These are phyloP conservation scores for Vigna angularis DNA, from an alignment of 306 rosid species.

Conservation along the genomic window DNA sequence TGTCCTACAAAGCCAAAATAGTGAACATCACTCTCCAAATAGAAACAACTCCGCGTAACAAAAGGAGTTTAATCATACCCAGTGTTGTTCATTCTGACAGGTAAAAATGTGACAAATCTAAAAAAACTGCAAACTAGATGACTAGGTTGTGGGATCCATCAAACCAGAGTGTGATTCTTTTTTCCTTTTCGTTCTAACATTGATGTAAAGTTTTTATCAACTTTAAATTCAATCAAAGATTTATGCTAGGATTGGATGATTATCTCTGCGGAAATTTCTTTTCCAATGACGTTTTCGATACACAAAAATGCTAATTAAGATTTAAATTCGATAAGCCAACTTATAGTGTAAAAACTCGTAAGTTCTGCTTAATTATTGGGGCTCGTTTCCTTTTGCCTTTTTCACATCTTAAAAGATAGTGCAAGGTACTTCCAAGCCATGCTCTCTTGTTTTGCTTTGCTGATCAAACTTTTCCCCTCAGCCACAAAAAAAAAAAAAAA, in stretches of 20 bases:
- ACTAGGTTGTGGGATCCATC: slow-evolving; percentile 35
- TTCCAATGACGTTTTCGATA: too few species aligned
- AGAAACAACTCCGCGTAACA: slow-evolving; percentile 10
- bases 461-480: slow-evolving; percentile 4
- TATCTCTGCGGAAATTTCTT: too few species aligned
- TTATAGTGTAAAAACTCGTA: neutral
- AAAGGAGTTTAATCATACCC: slow-evolving; percentile 21
- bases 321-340: too few species aligned
- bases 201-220: too few species aligned
- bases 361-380: slow-evolving; percentile 22
- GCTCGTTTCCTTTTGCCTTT: slow-evolving; percentile 37
- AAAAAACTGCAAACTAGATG: slow-evolving; percentile 1
- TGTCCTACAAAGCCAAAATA: slow-evolving; percentile 5
- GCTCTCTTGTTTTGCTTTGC: slow-evolving; percentile 34
- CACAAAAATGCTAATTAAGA: too few species aligned
- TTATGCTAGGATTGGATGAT: too few species aligned
- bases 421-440: slow-evolving; percentile 30
- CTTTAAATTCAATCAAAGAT: too few species aligned
- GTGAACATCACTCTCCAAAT: slow-evolving; percentile 22
- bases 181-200: too few species aligned
- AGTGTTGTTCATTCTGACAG: slow-evolving; percentile 6
- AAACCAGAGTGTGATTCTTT: neutral
- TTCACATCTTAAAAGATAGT: slow-evolving; percentile 23
- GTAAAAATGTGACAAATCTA: slow-evolving; percentile 32
- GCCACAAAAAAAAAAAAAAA: slow-evolving; percentile 6